Conservation (phyloP, 768 basidiomycete species). For the Serendipita sp. region DNA sequence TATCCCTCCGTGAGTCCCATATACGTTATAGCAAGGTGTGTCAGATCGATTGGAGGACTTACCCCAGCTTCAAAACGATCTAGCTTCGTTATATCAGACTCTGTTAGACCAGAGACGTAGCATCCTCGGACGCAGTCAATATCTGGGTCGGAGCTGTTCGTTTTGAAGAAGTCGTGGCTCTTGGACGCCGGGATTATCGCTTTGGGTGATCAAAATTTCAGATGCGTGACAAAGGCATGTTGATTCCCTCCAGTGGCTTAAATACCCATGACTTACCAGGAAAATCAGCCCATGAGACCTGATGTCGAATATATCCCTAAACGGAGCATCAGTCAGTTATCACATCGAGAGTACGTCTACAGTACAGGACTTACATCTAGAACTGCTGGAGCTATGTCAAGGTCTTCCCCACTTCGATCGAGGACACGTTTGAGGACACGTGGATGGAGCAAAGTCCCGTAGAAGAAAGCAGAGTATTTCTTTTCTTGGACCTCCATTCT, state of each 20-base stretch:
- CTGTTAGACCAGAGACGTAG: not conserved
- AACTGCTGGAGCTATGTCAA: constrained; percentile 22
- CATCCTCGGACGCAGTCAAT: not conserved
- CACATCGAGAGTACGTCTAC: not conserved
- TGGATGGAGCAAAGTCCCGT: constrained; percentile 26
- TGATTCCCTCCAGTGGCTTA: not conserved
- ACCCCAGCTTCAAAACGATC: not conserved
- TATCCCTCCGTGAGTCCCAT: not conserved
- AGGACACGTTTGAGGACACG: constrained; percentile 22
- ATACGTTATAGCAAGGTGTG: not conserved
- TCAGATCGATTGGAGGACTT: not conserved
- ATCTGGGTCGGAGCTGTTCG: not conserved
- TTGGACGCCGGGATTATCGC: not conserved
- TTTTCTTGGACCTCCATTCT: too few relatives aligned
- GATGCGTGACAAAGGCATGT: not conserved
- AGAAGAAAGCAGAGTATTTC: constrained; percentile 19
- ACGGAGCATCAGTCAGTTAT: not conserved
- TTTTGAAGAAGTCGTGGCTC: not conserved
- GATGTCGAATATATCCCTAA: constrained; percentile 1
- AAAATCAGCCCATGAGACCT: not conserved
- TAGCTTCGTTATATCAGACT: not conserved
- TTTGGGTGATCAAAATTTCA: not conserved
- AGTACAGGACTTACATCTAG: constrained; percentile 10
- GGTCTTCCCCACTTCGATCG: constrained; percentile 15
- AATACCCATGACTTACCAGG: not conserved